Evolutionary conservation across 2,329 filamentous ascomycete species (phyloP), one percentile per base, ranked within the genome.

Genomic region (Tolypocladium ovalisporum): DNA sequence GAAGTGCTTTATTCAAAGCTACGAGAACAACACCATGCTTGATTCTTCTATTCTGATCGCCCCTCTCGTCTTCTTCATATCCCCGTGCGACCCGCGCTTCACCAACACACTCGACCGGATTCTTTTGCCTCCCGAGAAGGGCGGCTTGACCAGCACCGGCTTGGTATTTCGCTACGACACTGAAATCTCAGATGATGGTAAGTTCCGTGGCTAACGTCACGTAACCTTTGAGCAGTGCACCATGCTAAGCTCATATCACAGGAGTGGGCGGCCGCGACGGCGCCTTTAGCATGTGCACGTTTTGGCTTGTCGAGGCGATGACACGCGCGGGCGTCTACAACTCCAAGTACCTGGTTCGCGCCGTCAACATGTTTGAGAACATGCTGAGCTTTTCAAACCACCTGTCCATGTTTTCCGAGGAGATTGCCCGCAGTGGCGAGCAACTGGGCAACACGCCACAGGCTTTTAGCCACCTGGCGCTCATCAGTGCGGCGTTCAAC

Each of bases 381-480:
- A 88, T 90, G 78, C 75, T 91, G 29, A 80, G 80, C 61, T 91
- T 90, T 72, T 83, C 85, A 1, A 92, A 91, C 67, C 87, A 91
- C 68, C 71, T 91, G 56, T 81, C 80, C 64, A 90, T 91, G 81
- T 90, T 90, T 68, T 89, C 85, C 9, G 87, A 91, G 68, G 88
- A 91, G 73, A 90, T 91, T 64, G 81, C 87, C 6, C 77, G 85
- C 56, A 85, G 81, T 55, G 88, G 88, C 13, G 87, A 91, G 71
- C 88, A 91, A 72, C 76, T 91, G 59, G 88, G 88, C 1, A 91
- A 91, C 66, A 90, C 87, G 19, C 88, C 88, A 0, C 88, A 90
- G 71, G 88, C 88, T 0, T 91, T 91, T 63, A 89, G 85, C 63
- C 87, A 92, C 67, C 71, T 92, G 60, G 86, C 87, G 2, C 78